Evolutionary conservation across 768 basidiomycete genomes (phyloP).

Genomic region (Tubosaeta sp.): DNA sequence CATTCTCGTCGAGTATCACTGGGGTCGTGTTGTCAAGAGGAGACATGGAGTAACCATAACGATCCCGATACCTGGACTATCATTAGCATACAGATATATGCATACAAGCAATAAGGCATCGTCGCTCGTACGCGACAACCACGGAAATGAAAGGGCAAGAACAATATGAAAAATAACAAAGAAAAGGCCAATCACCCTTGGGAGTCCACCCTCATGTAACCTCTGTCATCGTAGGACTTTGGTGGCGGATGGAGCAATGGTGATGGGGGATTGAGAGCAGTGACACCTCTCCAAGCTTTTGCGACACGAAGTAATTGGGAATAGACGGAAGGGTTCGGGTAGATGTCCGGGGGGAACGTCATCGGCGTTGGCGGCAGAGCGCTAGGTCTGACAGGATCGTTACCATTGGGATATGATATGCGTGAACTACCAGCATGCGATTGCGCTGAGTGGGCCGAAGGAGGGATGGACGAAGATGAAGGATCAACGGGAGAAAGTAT

Average conservation of each 20-base stretch:
- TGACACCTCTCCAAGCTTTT: slow-evolving; percentile 62
- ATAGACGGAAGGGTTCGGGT: slow-evolving; percentile 36
- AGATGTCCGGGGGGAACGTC: slow-evolving; percentile 32
- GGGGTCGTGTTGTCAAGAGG: slow-evolving; percentile 32
- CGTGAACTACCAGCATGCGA: slow-evolving; percentile 16
- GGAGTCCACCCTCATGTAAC: slow-evolving; percentile 20
- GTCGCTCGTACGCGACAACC: slow-evolving; percentile 14
- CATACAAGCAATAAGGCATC: slow-evolving; percentile 8
- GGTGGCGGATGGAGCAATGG: slow-evolving; percentile 18
- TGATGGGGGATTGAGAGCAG: slow-evolving; percentile 42
- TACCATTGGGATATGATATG: slow-evolving; percentile 11
- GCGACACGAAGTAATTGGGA: slow-evolving; percentile 55
- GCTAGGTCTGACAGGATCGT: not conserved
- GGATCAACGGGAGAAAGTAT: slow-evolving; percentile 28
- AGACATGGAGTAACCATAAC: slow-evolving; percentile 26
- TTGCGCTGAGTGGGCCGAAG: slow-evolving; percentile 11
- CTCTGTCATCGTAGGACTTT: slow-evolving; percentile 19
- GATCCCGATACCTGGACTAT: slow-evolving; percentile 24
- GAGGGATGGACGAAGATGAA: slow-evolving; percentile 15
- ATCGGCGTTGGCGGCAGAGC: slow-evolving; percentile 31
- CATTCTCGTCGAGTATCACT: slow-evolving; percentile 30
- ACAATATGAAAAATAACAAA: not conserved
- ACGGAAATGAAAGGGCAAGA: not conserved
- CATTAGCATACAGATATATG: slow-evolving; percentile 15
- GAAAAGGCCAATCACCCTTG: slow-evolving; percentile 23